Evolutionary conservation across 176 grass and related monocot species (phyloP), one percentile per base, ranked within the genome.

Genomic region (Zea mays): DNA sequence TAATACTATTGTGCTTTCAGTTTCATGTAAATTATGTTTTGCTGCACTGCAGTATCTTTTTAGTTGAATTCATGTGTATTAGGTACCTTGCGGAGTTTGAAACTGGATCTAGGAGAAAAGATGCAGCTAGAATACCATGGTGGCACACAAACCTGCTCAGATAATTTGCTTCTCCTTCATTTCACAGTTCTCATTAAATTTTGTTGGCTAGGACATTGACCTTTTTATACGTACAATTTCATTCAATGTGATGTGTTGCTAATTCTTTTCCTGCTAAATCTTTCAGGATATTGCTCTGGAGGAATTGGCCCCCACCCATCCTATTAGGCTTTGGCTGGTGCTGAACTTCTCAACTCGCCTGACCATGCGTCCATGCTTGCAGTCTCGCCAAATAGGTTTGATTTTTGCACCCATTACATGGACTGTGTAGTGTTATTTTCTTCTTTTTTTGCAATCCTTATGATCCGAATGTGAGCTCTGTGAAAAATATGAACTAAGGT

Each of bases 31-130:
- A 37, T 20, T 70, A 4, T 27, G 1, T 65, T 80, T 71, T 16
- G 7, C 63, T 39, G 14, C 16, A 60, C 21, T 34, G 36, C 19
- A 27, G 14, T 33, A 57, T 76, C 79, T 40, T 10, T 63, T 58
- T 80, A 6, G 17, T 47, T 75, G 63, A 65, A 70, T 65, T 17
- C 63, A 57, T 41, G 9, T 75, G 40, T 54, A 79, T 47, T 69
- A 88, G 81, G 75, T 88, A 88, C 63, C 86, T 80, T 75, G 76
- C 74, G 0, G 86, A 84, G 63, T 88, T 88, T 33, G 84, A 88
- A 71, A 75, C 62, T 79, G 86, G 63, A 69, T 20, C 86, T 69
- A 69, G 79, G 75, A 88, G 54, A 46, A 88, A 88, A 70, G 86
- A 88, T 80, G 86, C 81, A 56, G 80, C 86, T 39, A 70, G 84